Evolutionary conservation across 176 grass and related monocot species (phyloP).

Genomic region (Zoysia japonica): DNA sequence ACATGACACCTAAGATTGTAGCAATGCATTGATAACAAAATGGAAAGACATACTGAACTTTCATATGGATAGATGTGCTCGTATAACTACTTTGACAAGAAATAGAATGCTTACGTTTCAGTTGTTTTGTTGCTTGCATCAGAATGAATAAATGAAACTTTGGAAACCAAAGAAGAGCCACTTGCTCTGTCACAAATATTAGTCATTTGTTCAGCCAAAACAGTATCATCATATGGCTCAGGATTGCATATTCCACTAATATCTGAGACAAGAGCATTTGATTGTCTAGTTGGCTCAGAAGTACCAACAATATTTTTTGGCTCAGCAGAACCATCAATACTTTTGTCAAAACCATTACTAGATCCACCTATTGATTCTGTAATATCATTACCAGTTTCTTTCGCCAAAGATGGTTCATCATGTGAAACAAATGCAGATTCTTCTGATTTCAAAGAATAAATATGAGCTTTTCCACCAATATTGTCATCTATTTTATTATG

Average conservation of each 20-base stretch:
- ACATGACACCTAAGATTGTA: constrained; percentile 21
- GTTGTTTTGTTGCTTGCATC: constrained; percentile 30
- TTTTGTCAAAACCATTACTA: constrained; percentile 33
- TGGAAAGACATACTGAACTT: neutral
- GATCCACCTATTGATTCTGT: constrained; percentile 26
- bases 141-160: constrained; percentile 46
- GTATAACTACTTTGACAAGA: constrained; percentile 12
- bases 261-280: constrained; percentile 25
- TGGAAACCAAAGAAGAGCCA: constrained; percentile 40
- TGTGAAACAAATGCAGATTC: constrained; percentile 30
- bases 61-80: neutral
- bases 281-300: constrained; percentile 40
- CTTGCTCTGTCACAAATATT: constrained; percentile 45
- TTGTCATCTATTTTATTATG: constrained; percentile 19
- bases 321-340: constrained; percentile 38
- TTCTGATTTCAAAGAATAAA: constrained; percentile 44
- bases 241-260: constrained; percentile 32
- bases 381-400: constrained; percentile 40
- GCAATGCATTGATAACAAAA: constrained; percentile 10
- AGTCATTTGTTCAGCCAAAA: constrained; percentile 41
- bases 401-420: constrained; percentile 40
- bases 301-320: constrained; percentile 44
- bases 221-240: constrained; percentile 30
- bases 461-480: constrained; percentile 37
- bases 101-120: constrained; percentile 63